Base-by-base conservation (phyloP, 2,329 filamentous ascomycete genomes). In the Macroventuria anomochaeta region DNA sequence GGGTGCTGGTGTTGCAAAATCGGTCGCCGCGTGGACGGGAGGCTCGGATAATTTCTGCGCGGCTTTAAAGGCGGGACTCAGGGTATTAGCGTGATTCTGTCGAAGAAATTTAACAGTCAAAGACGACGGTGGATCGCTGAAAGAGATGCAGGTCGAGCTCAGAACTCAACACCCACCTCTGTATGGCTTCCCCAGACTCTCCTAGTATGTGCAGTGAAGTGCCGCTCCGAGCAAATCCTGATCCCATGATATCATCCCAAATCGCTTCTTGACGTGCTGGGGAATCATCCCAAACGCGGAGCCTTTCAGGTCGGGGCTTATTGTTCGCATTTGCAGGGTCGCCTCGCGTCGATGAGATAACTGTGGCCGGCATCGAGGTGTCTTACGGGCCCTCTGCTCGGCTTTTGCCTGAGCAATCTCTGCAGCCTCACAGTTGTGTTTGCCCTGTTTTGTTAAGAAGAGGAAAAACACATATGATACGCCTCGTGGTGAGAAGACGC, bases 1-100 rank as follows among this genome's bases (percentile, higher is more conserved):
- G n/a, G n/a, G 28, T 31, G 28, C 28, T 13, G 28, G 62, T 66
- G 42, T 69, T 72, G 57, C 70, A 75, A 46, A 75, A 73, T 56
- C 73, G 61, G 61, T 75, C 68, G 23, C 66, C 68, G 15, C 59
- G 62, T 50, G 70, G 62, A 40, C 57, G 55, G 36, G 59, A 31
- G 4, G 28, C 3, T 3, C 28, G n/a, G n/a, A n/a, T n/a, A n/a
- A n/a, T n/a, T n/a, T n/a, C 10, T n/a, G 28, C 8, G 3, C 5
- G 5, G 10, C 13, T n/a, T n/a, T 31, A n/a, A n/a, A n/a, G 8
- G 10, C 28, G 28, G 18, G 20, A n/a, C 36, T 38, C 2, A 38
- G 36, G 7, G 36, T 38, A 13, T 38, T 38, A 8, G 36, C 18
- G 12, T 38, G 36, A 15, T 38, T 38, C 21, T n/a, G n/a, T n/a